Conservation (phyloP, 768 basidiomycete genomes). For the Podaxis carcinomalis region DNA sequence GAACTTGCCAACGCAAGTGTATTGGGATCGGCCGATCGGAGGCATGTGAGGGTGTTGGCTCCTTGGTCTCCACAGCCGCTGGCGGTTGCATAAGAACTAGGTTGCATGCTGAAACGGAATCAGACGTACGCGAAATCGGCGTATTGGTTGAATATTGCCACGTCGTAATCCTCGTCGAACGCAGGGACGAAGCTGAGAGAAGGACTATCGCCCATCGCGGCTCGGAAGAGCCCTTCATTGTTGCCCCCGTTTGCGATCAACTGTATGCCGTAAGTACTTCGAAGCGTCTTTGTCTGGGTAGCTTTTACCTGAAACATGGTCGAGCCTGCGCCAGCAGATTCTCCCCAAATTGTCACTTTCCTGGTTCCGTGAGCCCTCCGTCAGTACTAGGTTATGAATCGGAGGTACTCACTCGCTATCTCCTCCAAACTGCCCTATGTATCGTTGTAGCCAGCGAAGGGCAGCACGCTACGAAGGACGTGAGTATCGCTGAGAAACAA, state of each 20-base stretch:
- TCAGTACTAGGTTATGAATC: background rate
- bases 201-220: conserved; percentile 41
- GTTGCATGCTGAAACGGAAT: background rate
- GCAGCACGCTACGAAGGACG: conserved; percentile 24
- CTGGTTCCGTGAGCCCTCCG: conserved; percentile 14
- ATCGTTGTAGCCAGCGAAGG: conserved; percentile 33
- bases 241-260: conserved; percentile 35
- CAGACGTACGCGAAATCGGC: conserved; percentile 29
- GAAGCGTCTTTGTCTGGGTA: background rate
- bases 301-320: conserved; percentile 35
- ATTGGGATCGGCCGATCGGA: conserved; percentile 24
- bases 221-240: conserved; percentile 32
- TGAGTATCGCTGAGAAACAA: background rate
- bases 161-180: conserved; percentile 28
- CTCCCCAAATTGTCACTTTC: conserved; percentile 38
- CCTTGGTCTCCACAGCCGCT: conserved; percentile 24
- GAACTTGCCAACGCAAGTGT: conserved; percentile 30
- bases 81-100: background rate
- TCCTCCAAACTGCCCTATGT: conserved; percentile 33
- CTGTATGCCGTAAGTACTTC: conserved; percentile 15
- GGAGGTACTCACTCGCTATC: conserved; percentile 24
- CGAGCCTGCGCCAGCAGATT: conserved; percentile 39
- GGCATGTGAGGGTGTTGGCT: conserved; percentile 25
- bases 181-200: conserved; percentile 32
- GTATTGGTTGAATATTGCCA: conserved; percentile 32